Evolutionary conservation across 225 moss, liverwort and hornwort species (phyloP).

Genomic region (Anthoceros angustus): DNA sequence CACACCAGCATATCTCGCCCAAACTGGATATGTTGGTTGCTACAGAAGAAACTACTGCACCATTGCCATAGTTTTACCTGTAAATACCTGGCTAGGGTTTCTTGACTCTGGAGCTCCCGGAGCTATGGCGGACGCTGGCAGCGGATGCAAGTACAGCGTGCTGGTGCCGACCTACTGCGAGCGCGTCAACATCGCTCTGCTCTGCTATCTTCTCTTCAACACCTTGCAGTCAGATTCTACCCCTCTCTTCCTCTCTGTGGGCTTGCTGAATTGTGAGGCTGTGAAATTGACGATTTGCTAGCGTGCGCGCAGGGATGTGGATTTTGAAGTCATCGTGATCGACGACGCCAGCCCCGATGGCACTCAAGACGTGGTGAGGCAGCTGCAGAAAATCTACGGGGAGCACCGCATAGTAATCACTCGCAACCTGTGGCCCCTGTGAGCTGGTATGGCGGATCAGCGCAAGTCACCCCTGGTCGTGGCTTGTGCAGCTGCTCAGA

Average conservation of each 20-base stretch:
- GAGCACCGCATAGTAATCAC: constrained; percentile 52
- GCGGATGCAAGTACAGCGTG: constrained; percentile 46
- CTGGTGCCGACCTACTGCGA: constrained; percentile 87
- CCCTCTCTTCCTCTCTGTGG: neutral
- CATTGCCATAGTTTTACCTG: too few relatives aligned
- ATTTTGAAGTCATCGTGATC: constrained; percentile 69
- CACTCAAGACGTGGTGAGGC: constrained; percentile 61
- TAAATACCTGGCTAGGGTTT: too few relatives aligned
- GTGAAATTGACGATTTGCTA: neutral
- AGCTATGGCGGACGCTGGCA: neutral
- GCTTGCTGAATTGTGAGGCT: neutral
- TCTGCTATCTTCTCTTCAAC: constrained; percentile 85
- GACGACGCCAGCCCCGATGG: constrained; percentile 94
- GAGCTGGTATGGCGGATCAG: neutral
- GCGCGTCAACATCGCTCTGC: constrained; percentile 76
- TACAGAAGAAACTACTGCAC: too few relatives aligned
- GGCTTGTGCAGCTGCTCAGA: constrained; percentile 56
- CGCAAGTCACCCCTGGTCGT: neutral
- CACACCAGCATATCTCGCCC: too few relatives aligned
- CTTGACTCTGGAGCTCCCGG: too few relatives aligned
- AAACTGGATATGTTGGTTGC: too few relatives aligned
- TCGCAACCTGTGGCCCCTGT: neutral
- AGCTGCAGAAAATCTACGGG: constrained; percentile 58
- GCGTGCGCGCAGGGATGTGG: constrained; percentile 36
- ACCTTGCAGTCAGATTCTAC: constrained; percentile 27